Evolutionary conservation across 139 green algal genomes (phyloP), one percentile per base, ranked within the genome.

Genomic region (Chara braunii): DNA sequence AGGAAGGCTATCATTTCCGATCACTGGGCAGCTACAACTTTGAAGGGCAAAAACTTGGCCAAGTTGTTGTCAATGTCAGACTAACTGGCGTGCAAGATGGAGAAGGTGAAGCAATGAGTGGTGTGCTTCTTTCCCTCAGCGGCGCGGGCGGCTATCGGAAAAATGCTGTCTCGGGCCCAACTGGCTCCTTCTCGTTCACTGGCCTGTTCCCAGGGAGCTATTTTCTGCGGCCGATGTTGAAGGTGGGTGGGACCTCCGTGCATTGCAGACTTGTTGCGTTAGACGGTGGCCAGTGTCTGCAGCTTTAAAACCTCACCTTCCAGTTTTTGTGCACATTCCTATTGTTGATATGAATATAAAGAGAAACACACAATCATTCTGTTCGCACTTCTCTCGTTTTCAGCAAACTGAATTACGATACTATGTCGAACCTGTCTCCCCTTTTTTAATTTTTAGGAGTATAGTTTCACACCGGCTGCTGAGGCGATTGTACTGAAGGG

Each of bases 121-220:
- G 42, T 51, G 60, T 72, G 29, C 67, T 76, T 18, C 67, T 76
- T 26, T 63, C 58, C 14, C 43, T 76, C 26, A 74, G 30, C 32
- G 58, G 67, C 11, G 67, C 61, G 32, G 28, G 26, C 22, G 23
- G 60, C 32, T 76, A 53, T 23, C 51, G 60, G 18, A 31, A 60
- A 3, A 76, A 76, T 42, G 22, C 18, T 23, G 37, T 30, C 0
- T 56, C 60, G 11, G 30, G 14, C 1, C 4, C 36, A 9, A 45
- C 30, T 29, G 37, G 51, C 12, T 33, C 32, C 22, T n/a, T 74
- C 12, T 28, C 55, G 1, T 72, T 76, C 33, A 24, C 37, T 37
- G 42, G 29, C 26, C 64, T 76, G 24, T 76, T 64, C 37, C 67
- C 67, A 2, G 67, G 67, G 29, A 63, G 30, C 18, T 73, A 53